phyloP scores from a whole-genome alignment of 352 stramenopile genomes.

The Phytophthora vignae region DNA sequence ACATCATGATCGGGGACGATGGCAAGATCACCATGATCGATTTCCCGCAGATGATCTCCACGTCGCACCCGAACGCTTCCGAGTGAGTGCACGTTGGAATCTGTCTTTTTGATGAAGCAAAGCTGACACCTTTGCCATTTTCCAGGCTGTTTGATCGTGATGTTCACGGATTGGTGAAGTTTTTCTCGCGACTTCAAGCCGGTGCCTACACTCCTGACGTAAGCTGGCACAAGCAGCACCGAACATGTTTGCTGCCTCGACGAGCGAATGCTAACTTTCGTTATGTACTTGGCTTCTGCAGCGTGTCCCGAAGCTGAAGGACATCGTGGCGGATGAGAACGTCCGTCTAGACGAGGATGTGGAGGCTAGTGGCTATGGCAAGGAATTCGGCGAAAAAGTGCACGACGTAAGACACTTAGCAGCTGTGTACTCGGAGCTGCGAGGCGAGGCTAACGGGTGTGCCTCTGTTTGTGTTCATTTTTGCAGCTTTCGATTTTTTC shows the following conservation, averaged over 20 bases:
- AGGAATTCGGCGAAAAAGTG: constrained; percentile 78
- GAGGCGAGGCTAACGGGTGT: not conserved
- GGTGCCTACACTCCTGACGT: constrained; percentile 88
- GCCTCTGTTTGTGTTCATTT: constrained; percentile 12
- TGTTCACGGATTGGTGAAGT: constrained; percentile 96
- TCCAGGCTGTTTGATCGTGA: constrained; percentile 94
- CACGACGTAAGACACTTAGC: constrained; percentile 54
- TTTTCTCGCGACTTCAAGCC: constrained; percentile 91
- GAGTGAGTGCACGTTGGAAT: constrained; percentile 82
- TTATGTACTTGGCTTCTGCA: constrained; percentile 15
- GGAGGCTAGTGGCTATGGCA: constrained; percentile 83
- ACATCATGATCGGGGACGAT: constrained; percentile 97
- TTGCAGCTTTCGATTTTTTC: constrained; percentile 85
- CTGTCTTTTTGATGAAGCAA: not conserved
- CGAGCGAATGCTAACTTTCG: constrained; percentile 10
- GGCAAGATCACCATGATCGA: constrained; percentile 99
- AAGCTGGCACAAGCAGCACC: constrained; percentile 38
- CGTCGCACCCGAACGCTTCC: constrained; percentile 96
- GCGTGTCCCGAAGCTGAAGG: constrained; percentile 60
- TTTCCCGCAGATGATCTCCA: constrained; percentile 99
- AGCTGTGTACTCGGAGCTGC: not conserved
- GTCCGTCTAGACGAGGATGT: constrained; percentile 73
- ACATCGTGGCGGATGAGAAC: constrained; percentile 79
- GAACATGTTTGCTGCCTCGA: not conserved
- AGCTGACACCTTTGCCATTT: constrained; percentile 16